Evolutionary conservation across 176 grass and related monocot species (phyloP), one percentile per base, ranked within the genome.

Genomic region (Otatea glauca): DNA sequence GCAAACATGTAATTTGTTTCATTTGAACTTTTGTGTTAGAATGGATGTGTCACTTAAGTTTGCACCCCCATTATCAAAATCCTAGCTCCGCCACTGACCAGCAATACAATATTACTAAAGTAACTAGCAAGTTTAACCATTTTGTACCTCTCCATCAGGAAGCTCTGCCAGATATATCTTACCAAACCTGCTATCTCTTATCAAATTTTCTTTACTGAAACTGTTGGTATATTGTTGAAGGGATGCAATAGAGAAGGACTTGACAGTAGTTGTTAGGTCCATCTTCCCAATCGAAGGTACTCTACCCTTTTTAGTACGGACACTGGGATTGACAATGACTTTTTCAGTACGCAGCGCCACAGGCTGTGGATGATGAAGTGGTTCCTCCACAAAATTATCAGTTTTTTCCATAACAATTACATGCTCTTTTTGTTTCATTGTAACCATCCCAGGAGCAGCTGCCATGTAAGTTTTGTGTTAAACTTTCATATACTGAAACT

Each of bases 221-320:
- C 86, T 92, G 48, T 92, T 86, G 37, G 93, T 99, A 84, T 92
- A 96, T 75, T 99, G 93, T 71, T 96, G 93, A 72, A 99, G 91
- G 59, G 90, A 84, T 63, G 88, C 86, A 56, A 99, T 77, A 50
- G 97, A 92, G 76, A 92, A 99, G 34, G 97, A 99, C 77, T 88
- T 89, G 44, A 88, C 88, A 45, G 92, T 89, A 83, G 86, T 99
- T 66, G 80, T 68, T 9, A 88, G 65, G 35, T 84, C 86, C 65
- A 93, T 69, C 38, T 78, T 89, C 74, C 88, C 86, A 44, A 70
- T 77, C 71, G 81, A 86, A 86, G 85, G 77, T 43, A 79, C 66
- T 63, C 78, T 89, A 38, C 81, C 77, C 73, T 69, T 88, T 85
- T 68, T 80, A 85, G 88, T 82, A 73, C 81, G 88, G 63, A 86